phyloP scores from a whole-genome alignment of 2,329 filamentous ascomycete genomes.

The Clonostachys rhizophaga region DNA sequence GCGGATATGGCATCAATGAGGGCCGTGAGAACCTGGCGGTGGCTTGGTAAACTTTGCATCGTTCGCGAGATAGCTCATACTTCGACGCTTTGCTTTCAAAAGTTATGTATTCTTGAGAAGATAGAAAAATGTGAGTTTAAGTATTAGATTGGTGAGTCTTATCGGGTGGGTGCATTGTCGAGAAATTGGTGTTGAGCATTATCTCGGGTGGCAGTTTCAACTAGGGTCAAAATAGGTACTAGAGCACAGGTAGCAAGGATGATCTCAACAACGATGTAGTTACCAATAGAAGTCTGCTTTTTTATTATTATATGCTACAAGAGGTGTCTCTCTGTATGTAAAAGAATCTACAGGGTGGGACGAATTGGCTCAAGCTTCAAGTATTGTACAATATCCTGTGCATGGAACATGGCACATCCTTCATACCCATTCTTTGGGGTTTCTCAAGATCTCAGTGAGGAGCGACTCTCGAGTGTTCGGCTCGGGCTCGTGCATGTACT shows the following conservation, averaged over 20 bases:
- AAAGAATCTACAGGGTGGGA: too few relatives aligned
- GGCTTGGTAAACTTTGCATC: constrained; percentile 19
- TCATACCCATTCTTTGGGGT: constrained; percentile 63
- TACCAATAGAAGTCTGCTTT: too few relatives aligned
- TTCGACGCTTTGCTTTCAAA: too few relatives aligned
- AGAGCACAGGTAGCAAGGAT: too few relatives aligned
- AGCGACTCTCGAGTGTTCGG: constrained; percentile 73
- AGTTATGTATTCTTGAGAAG: background rate
- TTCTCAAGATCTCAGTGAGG: constrained; percentile 66
- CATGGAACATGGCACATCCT: too few relatives aligned
- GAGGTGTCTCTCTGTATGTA: too few relatives aligned
- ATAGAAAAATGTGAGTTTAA: background rate
- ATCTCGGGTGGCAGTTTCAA: too few relatives aligned
- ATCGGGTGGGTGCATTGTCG: background rate
- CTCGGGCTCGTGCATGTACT: constrained; percentile 88
- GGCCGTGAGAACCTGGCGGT: constrained; percentile 38
- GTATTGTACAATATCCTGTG: background rate
- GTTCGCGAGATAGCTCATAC: too few relatives aligned
- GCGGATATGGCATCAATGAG: constrained; percentile 36
- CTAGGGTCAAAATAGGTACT: too few relatives aligned
- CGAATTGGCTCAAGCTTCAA: background rate
- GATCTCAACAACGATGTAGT: too few relatives aligned
- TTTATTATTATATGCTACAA: too few relatives aligned
- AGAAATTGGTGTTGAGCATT: too few relatives aligned
- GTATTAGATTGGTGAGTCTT: background rate